phyloP scores from a whole-genome alignment of 2,329 filamentous ascomycete species.

The Neopestalotiopsis rosae region DNA sequence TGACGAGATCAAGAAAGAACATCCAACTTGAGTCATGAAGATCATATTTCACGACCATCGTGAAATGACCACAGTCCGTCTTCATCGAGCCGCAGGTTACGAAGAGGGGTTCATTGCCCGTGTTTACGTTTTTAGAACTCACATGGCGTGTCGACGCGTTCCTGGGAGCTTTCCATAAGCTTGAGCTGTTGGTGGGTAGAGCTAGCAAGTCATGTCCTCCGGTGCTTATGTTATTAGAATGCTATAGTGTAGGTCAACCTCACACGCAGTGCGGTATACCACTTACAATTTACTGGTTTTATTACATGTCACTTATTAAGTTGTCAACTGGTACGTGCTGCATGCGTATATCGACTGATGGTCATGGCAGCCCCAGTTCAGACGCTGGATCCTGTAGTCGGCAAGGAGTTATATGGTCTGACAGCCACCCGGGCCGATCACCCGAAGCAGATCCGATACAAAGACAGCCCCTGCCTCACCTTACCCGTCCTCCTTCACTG shows the following conservation, averaged over 20 bases:
- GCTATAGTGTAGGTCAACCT: background rate
- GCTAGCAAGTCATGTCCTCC: conserved; percentile 10
- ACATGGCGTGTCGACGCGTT: background rate
- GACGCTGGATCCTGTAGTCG: background rate
- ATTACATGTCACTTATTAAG: background rate
- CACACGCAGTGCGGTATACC: background rate
- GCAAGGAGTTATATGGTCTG: background rate
- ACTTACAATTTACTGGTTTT: background rate
- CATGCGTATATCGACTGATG: background rate
- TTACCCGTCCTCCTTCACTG: background rate
- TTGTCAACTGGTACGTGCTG: background rate
- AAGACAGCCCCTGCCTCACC: background rate
- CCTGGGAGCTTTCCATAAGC: background rate
- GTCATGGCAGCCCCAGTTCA: too few species aligned
- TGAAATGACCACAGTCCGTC: too few species aligned
- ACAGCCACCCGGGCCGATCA: background rate
- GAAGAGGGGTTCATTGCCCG: background rate
- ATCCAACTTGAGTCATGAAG: too few species aligned
- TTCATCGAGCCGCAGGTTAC: background rate
- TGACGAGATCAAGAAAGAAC: too few species aligned
- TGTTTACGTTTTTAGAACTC: background rate
- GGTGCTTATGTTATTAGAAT: background rate
- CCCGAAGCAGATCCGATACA: background rate
- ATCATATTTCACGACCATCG: too few species aligned
- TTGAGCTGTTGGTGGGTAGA: conserved; percentile 7